phyloP scores from a whole-genome alignment of 257 asterid species.

The Capsicum pubescens region DNA sequence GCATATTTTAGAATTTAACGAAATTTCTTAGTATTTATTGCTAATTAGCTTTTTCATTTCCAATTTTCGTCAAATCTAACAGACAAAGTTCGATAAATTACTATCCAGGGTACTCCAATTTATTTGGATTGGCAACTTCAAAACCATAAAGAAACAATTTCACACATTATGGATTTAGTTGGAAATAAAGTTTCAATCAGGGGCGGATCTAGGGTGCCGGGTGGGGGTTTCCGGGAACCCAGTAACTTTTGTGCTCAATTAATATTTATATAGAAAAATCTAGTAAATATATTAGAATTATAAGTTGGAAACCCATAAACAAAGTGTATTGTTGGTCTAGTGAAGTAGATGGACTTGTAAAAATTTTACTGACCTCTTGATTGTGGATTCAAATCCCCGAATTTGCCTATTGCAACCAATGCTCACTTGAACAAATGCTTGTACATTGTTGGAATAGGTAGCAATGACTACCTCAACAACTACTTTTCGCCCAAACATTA shows the following conservation, averaged over 20 bases:
- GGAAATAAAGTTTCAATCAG: neutral
- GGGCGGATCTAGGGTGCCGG: too few relatives aligned
- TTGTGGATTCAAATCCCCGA: too few relatives aligned
- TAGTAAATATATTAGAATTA: too few relatives aligned
- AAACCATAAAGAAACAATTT: conserved; percentile 38
- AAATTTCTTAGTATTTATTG: too few relatives aligned
- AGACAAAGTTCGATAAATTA: neutral
- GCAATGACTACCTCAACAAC: conserved; percentile 62
- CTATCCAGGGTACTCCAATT: conserved; percentile 36
- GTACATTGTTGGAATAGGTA: conserved; percentile 58
- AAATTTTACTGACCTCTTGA: too few relatives aligned
- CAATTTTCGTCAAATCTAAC: neutral
- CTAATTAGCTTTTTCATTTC: neutral
- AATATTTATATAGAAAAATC: too few relatives aligned
- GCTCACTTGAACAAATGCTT: conserved; percentile 46
- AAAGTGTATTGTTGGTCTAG: too few relatives aligned
- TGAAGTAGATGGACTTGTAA: too few relatives aligned
- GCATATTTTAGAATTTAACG: too few relatives aligned
- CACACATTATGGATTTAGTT: neutral
- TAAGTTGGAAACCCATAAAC: too few relatives aligned
- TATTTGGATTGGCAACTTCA: neutral
- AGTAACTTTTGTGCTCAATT: too few relatives aligned
- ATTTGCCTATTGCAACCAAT: neutral
- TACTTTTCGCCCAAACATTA: conserved; percentile 41
- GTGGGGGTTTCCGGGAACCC: too few relatives aligned